These are phyloP conservation scores for Astrocystis sublimbata DNA, from an alignment of 495 filamentous ascomycete genomes.

Conservation along the genomic window DNA sequence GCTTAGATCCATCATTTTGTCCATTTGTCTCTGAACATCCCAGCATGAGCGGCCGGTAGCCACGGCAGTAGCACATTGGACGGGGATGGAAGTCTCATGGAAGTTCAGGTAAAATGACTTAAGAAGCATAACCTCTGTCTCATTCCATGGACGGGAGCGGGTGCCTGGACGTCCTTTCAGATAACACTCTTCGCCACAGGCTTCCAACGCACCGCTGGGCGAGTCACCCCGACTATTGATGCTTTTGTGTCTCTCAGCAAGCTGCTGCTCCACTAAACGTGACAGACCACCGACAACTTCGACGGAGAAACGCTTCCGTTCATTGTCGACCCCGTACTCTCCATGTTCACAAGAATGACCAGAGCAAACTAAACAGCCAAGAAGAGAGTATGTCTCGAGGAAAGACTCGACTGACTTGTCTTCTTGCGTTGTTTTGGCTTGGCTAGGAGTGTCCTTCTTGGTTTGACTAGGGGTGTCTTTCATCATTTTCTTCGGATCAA, in stretches of 20 bases:
- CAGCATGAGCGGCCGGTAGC: slow-evolving; percentile 49
- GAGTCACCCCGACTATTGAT: slow-evolving; percentile 10
- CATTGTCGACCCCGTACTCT: slow-evolving; percentile 48
- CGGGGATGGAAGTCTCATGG: slow-evolving; percentile 36
- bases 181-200: slow-evolving; percentile 47
- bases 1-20: slow-evolving; percentile 38
- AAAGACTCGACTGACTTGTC: slow-evolving; percentile 34
- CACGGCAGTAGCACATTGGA: slow-evolving; percentile 45
- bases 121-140: slow-evolving; percentile 42
- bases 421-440: slow-evolving; percentile 31
- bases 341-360: slow-evolving; percentile 54
- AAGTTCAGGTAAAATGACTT: slow-evolving; percentile 39
- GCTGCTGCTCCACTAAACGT: slow-evolving; percentile 29
- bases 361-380: slow-evolving; percentile 50
- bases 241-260: slow-evolving; percentile 19
- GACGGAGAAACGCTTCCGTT: slow-evolving; percentile 45
- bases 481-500: slow-evolving; percentile 46
- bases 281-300: slow-evolving; percentile 35
- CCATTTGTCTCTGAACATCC: slow-evolving; percentile 51
- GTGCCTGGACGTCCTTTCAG: slow-evolving; percentile 33
- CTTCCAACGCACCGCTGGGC: slow-evolving; percentile 19
- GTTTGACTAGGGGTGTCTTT: slow-evolving; percentile 44
- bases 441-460: slow-evolving; percentile 41
- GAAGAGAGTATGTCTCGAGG: slow-evolving; percentile 45
- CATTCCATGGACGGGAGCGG: slow-evolving; percentile 38